Evolutionary conservation across 2,329 filamentous ascomycete species (phyloP), one percentile per base, ranked within the genome.

Genomic region (Fusarium clavum): DNA sequence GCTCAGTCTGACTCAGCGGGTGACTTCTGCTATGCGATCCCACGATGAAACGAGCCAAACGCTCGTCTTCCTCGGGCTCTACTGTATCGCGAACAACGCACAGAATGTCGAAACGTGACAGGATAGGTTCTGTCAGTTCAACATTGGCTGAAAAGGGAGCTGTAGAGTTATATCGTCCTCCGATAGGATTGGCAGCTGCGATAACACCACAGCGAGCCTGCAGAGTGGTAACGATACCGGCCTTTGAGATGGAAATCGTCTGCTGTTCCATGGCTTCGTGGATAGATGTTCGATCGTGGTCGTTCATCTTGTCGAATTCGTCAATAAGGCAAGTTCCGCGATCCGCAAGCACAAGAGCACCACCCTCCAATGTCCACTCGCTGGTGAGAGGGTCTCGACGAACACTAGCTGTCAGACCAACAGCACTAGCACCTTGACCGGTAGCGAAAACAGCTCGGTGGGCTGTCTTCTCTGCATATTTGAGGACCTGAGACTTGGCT

Each of bases 241-340:
- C 96, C 80, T 99, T 99, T 70, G 94, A 97, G 77, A 99, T 99
- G 66, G 95, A 98, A 73, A 99, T 99, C 3, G 96, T 99, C 82
- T 99, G 96, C 81, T 99, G 96, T 81, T 99, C 96, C 96, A 99
- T 99, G 64, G 96, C 96, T 85, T 99, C 96, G 87, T 99, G 96
- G 74, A 99, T 99, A 10, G 94, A 97, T 2, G 96, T 98, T 71
- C 96, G 90, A 80, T 99, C 96, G 78, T 98, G 94, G 79, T 99
- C 96, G 79, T 98, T 98, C 96, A 99, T 99, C 86, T 99, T 99
- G 87, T 99, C 96, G 76, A 99, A 99, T 81, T 99, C 96, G 76
- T 99, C 96, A 69, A 99, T 99, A 30, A 99, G 86, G 77, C 96
- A 98, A 18, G 94, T 97, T 43, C 96, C 96, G 71, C 93, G 92